These are phyloP conservation scores for Salix caprea DNA, from an alignment of 345 rosid species.

Conservation along the genomic window DNA sequence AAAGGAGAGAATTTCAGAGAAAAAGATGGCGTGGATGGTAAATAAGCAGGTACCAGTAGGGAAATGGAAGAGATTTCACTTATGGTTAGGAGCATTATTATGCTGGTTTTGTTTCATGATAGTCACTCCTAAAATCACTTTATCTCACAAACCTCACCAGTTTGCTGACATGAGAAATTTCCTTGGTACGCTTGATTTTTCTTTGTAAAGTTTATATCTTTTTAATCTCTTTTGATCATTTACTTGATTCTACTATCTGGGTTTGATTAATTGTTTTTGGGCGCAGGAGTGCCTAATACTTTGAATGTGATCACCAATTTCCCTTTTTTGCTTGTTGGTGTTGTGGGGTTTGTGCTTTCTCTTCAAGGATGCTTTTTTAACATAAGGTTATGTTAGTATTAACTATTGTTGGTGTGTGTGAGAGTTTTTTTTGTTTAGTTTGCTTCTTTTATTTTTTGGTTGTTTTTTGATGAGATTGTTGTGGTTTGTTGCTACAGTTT, in stretches of 20 bases:
- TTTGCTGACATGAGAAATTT: slow-evolving; percentile 85
- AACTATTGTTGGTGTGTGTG: neutral
- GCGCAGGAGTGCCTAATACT: slow-evolving; percentile 77
- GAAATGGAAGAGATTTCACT: slow-evolving; percentile 38
- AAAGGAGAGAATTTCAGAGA: neutral
- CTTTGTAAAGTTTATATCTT: neutral
- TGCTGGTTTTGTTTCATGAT: slow-evolving; percentile 59
- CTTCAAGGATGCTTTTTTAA: slow-evolving; percentile 62
- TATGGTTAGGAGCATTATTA: slow-evolving; percentile 46
- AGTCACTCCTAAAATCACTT: slow-evolving; percentile 67
- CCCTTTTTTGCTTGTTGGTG: slow-evolving; percentile 76
- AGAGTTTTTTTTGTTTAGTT: neutral
- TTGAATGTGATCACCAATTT: slow-evolving; percentile 82
- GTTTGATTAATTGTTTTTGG: neutral
- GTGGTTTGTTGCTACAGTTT: slow-evolving; percentile 40
- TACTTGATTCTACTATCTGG: slow-evolving; percentile 15
- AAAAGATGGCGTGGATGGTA: slow-evolving; percentile 45
- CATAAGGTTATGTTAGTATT: slow-evolving; percentile 41
- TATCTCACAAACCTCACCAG: slow-evolving; percentile 38
- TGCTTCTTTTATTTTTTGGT: slow-evolving; percentile 4
- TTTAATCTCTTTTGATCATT: neutral
- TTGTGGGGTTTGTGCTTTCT: slow-evolving; percentile 67
- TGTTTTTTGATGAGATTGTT: neutral
- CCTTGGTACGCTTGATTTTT: slow-evolving; percentile 39
- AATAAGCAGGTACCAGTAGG: slow-evolving; percentile 41